Evolutionary conservation across 805 yeast species (phyloP).

Genomic region (Saccharomycopsis selenospora): DNA sequence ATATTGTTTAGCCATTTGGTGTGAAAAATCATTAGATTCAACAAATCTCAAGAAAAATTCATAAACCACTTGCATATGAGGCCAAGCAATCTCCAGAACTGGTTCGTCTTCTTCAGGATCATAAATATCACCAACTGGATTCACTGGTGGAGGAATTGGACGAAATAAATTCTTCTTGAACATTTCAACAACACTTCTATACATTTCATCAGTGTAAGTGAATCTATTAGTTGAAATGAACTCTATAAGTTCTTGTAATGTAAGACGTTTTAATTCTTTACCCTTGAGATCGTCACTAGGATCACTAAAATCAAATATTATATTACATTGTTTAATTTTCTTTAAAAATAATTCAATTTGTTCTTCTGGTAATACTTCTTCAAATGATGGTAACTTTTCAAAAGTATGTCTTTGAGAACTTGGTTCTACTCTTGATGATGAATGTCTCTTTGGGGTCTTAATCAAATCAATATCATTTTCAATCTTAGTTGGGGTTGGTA

Average conservation of each 20-base stretch:
- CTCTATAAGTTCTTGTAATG: conserved; percentile 83
- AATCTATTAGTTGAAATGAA: conserved; percentile 78
- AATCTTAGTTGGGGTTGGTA: conserved; percentile 58
- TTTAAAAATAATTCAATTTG: conserved; percentile 72
- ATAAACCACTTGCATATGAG: conserved; percentile 95
- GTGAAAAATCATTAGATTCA: conserved; percentile 92
- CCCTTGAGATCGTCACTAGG: conserved; percentile 89
- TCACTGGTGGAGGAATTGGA: conserved; percentile 97
- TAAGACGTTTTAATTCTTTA: conserved; percentile 81
- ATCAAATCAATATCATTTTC: conserved; percentile 73
- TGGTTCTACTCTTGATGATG: conserved; percentile 86
- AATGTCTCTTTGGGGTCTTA: conserved; percentile 82
- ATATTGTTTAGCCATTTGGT: conserved; percentile 84
- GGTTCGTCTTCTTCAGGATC: conserved; percentile 99
- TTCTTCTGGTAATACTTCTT: conserved; percentile 80
- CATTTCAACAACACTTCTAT: conserved; percentile 81
- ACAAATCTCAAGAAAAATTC: conserved; percentile 89
- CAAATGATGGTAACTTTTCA: conserved; percentile 76
- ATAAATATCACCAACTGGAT: conserved; percentile 90
- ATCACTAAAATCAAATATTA: conserved; percentile 89
- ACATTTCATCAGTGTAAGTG: conserved; percentile 85
- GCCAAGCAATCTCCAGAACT: conserved; percentile 94
- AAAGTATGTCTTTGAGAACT: conserved; percentile 52
- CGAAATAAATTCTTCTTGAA: conserved; percentile 83
- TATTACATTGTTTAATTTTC: conserved; percentile 90